Conservation (phyloP, 2,329 filamentous ascomycete genomes). For the Paecilomyces variotii region DNA sequence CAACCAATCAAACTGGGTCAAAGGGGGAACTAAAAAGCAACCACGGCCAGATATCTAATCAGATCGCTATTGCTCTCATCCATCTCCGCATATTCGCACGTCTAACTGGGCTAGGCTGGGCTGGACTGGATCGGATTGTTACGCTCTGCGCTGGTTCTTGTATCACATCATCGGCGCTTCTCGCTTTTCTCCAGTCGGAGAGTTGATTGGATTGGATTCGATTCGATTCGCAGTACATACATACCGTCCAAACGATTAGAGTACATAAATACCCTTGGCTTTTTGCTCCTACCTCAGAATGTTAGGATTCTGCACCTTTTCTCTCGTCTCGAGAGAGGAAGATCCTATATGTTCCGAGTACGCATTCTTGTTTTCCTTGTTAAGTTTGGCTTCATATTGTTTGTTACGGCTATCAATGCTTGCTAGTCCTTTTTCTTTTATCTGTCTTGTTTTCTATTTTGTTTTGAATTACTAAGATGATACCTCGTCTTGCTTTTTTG, state of each 20-base stretch:
- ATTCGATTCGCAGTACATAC: background rate
- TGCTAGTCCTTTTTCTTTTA: background rate
- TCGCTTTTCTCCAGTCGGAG: background rate
- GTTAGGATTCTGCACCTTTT: too few species aligned
- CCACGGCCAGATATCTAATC: too few species aligned
- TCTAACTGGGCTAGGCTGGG: background rate
- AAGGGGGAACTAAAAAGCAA: too few species aligned
- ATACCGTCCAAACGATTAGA: background rate
- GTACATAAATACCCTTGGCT: background rate
- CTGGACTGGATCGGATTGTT: background rate
- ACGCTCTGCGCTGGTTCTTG: background rate
- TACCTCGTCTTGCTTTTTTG: slow-evolving; percentile 1
- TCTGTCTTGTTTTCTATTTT: slow-evolving; percentile 1
- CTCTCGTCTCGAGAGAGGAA: too few species aligned
- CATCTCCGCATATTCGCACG: background rate
- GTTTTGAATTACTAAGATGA: slow-evolving; percentile 1
- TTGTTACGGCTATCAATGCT: background rate
- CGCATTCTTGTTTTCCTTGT: background rate
- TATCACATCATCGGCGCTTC: background rate
- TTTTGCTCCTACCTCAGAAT: too few species aligned
- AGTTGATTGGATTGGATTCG: background rate
- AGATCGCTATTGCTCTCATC: too few species aligned
- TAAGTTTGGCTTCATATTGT: background rate
- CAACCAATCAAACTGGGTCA: too few species aligned
- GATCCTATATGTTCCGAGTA: background rate